Evolutionary conservation across 1,139 yeast species (phyloP).

Genomic region (Petasospora fabianii): DNA sequence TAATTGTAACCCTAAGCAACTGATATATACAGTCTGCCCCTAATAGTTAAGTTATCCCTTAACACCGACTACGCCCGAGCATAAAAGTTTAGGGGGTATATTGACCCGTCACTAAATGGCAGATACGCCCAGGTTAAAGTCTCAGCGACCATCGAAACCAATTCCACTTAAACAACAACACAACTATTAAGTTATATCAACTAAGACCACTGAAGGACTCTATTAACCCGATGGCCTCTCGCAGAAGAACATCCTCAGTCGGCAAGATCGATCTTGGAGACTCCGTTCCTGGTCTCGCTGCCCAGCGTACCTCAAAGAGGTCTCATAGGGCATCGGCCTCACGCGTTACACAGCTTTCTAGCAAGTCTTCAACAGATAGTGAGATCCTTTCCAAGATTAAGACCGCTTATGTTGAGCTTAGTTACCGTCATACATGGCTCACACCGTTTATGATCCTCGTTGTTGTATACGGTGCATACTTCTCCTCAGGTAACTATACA

Average conservation of each 20-base stretch:
- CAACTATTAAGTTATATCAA: not conserved
- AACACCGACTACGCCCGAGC: no score
- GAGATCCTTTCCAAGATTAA: slow-evolving; percentile 43
- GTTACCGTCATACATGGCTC: slow-evolving; percentile 77
- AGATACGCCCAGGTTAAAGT: no score
- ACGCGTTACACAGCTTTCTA: slow-evolving; percentile 28
- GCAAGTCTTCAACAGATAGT: slow-evolving; percentile 31
- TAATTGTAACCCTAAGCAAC: no score
- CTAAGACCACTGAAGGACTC: not conserved
- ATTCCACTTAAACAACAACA: not conserved
- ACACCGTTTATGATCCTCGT: slow-evolving; percentile 54
- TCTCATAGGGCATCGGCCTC: slow-evolving; percentile 29
- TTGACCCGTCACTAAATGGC: no score
- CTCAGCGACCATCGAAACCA: no score
- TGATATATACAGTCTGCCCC: no score
- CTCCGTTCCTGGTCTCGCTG: slow-evolving; percentile 45
- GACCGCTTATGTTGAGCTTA: slow-evolving; percentile 55
- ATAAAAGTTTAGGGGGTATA: no score
- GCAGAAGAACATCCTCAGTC: slow-evolving; percentile 49
- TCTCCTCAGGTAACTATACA: slow-evolving; percentile 50
- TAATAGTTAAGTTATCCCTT: no score
- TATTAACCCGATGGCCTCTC: no score
- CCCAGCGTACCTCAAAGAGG: slow-evolving; percentile 30
- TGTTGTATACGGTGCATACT: slow-evolving; percentile 38
- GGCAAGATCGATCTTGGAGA: slow-evolving; percentile 61